These are phyloP conservation scores for Zasmidium angulare DNA, from an alignment of 2,329 filamentous ascomycete genomes.

Conservation along the genomic window DNA sequence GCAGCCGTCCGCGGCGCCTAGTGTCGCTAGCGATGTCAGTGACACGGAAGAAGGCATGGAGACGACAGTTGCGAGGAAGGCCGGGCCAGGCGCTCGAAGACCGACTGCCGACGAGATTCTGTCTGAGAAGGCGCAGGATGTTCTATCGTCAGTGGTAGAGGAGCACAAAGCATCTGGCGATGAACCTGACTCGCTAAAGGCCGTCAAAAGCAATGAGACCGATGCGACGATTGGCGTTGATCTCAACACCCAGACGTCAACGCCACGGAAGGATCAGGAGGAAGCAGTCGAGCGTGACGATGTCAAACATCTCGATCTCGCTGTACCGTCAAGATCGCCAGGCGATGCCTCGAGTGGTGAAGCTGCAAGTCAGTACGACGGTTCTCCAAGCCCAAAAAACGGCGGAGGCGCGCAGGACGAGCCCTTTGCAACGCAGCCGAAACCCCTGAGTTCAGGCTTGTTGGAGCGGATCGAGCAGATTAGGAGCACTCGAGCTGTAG, in stretches of 20 bases:
- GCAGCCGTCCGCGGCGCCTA: slow-evolving; percentile 52
- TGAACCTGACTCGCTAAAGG: slow-evolving; percentile 17
- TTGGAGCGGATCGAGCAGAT: slow-evolving; percentile 41
- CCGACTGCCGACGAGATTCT: slow-evolving; percentile 45
- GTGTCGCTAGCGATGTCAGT: slow-evolving; percentile 28
- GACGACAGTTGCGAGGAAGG: slow-evolving; percentile 23
- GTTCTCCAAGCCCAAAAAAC: slow-evolving; percentile 1
- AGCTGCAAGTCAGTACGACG: background rate
- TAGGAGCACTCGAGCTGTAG: slow-evolving; percentile 29
- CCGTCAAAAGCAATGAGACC: slow-evolving; percentile 17
- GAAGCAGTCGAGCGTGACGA: slow-evolving; percentile 49
- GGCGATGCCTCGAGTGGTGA: slow-evolving; percentile 10
- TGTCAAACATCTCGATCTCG: slow-evolving; percentile 62
- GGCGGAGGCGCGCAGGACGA: slow-evolving; percentile 18
- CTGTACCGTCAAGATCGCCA: slow-evolving; percentile 43
- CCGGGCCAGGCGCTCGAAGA: slow-evolving; percentile 37
- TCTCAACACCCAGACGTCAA: slow-evolving; percentile 22
- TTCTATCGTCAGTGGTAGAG: slow-evolving; percentile 65
- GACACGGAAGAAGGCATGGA: slow-evolving; percentile 66
- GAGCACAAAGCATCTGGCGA: slow-evolving; percentile 48
- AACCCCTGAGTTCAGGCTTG: slow-evolving; percentile 36
- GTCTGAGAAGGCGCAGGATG: slow-evolving; percentile 63
- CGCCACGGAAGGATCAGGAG: slow-evolving; percentile 33
- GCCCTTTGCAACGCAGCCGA: slow-evolving; percentile 33
- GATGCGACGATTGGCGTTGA: slow-evolving; percentile 15